Evolutionary conservation across 805 yeast species (phyloP).

Genomic region (Saccharomycopsis malanga): DNA sequence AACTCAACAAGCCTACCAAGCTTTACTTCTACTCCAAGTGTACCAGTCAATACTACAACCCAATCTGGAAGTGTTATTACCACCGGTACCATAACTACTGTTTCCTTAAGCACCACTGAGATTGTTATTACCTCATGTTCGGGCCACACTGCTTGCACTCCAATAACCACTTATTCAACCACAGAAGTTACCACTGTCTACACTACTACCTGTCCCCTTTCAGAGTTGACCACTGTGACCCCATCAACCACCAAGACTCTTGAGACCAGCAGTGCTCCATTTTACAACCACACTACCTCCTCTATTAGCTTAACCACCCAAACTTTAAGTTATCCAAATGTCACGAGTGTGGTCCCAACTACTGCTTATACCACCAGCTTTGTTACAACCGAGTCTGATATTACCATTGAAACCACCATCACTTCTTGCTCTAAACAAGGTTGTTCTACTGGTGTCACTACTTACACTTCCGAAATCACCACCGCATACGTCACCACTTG

Average conservation of each 20-base stretch:
- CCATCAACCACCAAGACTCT: too few species aligned
- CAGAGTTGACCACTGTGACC: conserved; percentile 2
- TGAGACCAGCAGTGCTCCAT: conserved; percentile 1
- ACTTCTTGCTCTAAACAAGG: not conserved
- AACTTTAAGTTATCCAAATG: too few species aligned
- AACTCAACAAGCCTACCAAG: too few species aligned
- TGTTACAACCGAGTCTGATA: not conserved
- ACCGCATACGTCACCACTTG: not conserved
- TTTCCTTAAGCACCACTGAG: conserved; percentile 10
- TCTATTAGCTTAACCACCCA: too few species aligned
- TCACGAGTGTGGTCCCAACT: too few species aligned
- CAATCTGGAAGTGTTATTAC: not conserved
- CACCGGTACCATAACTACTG: conserved; percentile 4
- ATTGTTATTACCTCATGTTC: conserved; percentile 20
- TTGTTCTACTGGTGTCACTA: not conserved
- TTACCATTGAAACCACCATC: not conserved
- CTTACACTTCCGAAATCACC: not conserved
- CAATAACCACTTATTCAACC: conserved; percentile 2
- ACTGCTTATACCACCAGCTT: not conserved
- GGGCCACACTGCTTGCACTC: conserved; percentile 14
- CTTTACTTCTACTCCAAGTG: too few species aligned
- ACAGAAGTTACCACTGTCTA: not conserved
- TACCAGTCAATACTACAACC: not conserved
- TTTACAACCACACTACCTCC: too few species aligned
- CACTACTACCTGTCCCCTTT: conserved; percentile 9